phyloP scores from a whole-genome alignment of 2,329 filamentous ascomycete species.

The Colletotrichum godetiae region DNA sequence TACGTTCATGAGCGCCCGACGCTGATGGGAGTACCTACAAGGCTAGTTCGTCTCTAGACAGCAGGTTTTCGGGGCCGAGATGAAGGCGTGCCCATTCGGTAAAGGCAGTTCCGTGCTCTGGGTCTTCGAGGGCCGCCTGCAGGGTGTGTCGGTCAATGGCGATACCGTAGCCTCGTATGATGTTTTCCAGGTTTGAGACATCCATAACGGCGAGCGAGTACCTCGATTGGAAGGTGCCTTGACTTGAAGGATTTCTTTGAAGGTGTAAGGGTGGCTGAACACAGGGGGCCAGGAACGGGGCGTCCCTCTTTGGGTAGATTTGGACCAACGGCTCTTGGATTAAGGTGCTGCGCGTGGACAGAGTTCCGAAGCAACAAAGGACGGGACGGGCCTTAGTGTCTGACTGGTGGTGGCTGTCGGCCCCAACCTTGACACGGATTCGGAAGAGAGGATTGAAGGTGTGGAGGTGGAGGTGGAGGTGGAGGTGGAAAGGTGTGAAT shows the following conservation, averaged over 20 bases:
- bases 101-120: constrained; percentile 48
- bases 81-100: constrained; percentile 62
- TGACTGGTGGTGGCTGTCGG: background rate
- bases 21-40: constrained; percentile 52
- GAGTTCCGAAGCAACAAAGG: constrained; percentile 20
- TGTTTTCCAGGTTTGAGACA: constrained; percentile 32
- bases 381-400: constrained; percentile 24
- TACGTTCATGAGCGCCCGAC: background rate
- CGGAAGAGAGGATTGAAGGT: background rate
- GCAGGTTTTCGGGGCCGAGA: constrained; percentile 61
- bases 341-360: constrained; percentile 15
- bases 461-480: background rate
- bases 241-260: background rate
- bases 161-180: constrained; percentile 46
- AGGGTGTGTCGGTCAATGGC: constrained; percentile 49
- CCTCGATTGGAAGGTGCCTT: background rate
- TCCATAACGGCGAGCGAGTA: constrained; percentile 7
- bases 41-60: constrained; percentile 65
- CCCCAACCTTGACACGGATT: background rate
- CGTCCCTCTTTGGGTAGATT: background rate
- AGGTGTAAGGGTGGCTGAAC: background rate
- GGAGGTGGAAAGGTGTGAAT: background rate
- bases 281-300: background rate
- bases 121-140: constrained; percentile 49
- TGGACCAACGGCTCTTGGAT: background rate